Base-by-base conservation (phyloP, 2,329 filamentous ascomycete genomes). In the Pseudogymnoascus sp. region DNA sequence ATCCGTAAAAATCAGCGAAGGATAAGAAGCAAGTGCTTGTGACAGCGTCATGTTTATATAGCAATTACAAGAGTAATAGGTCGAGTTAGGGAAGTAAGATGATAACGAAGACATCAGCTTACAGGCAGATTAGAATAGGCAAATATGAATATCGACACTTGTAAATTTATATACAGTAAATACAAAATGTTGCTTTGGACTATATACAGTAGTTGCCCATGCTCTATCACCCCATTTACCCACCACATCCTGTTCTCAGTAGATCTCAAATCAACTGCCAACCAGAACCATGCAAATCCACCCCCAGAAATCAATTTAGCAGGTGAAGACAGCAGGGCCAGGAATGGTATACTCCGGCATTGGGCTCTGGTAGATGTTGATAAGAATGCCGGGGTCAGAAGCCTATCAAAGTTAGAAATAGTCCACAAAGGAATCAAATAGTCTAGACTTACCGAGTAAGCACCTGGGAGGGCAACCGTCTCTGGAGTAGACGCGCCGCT, bases 261-360 rank as follows among this genome's bases (percentile, higher is more conserved):
- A 11, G 26, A 33, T 31, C 2, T 17, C 4, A 3, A 53, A 17
- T 6, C 13, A 17, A 11, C 23, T 53, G n/a, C 11, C 11, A 56
- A 26, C n/a, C 46, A 31, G n/a, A 56, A 19, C 46, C n/a, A 56
- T 19, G 6, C 19, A n/a, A 29, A 50, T 21, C 15, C 17, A 3
- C 2, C 26, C 29, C 5, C n/a, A 19, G 19, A 29, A 19, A 19
- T 2, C 2, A 4, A 33, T 9, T 33, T 13, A 56, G 46, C 73
- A 74, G 1, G 61, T 67, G 62, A 72, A 65, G 15, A 77, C 72
- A 1, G 74, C 72, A 60, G 77, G 76, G 62, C 78, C 75, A 15
- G 70, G 71, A 60, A 78, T 75, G 59, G 76, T 75, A 70, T 79
- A 79, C 69, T 76, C 75, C 13, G 74, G 74, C n/a, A 71, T 72